phyloP scores from a whole-genome alignment of 2,329 filamentous ascomycete species.

The Neofusicoccum sp. region DNA sequence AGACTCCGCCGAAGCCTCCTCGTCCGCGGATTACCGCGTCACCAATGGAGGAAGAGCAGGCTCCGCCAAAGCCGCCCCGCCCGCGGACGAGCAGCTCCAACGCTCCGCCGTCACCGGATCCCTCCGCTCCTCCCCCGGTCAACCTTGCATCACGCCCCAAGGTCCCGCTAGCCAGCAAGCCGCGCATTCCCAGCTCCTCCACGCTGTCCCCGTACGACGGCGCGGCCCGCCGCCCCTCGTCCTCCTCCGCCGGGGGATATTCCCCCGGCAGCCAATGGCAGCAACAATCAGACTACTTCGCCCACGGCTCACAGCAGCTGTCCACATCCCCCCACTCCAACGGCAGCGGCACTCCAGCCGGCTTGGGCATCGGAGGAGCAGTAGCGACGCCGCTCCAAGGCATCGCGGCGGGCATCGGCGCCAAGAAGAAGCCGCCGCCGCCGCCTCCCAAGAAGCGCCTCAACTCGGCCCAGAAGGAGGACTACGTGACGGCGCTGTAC shows the following conservation, averaged over 20 bases:
- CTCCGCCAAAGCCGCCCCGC: constrained; percentile 19
- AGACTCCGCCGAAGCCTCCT: constrained; percentile 15
- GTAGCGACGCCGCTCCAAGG: constrained; percentile 21
- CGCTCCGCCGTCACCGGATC: constrained; percentile 14
- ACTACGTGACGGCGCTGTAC: constrained; percentile 73
- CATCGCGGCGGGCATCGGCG: constrained; percentile 28
- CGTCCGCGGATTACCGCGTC: constrained; percentile 8
- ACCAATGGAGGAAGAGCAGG: not conserved
- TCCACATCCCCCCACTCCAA: constrained; percentile 1
- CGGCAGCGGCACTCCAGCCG: not conserved
- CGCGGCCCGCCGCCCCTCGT: constrained; percentile 41
- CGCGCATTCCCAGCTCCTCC: constrained; percentile 4
- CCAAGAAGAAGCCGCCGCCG: constrained; percentile 76
- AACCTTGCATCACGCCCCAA: constrained; percentile 34
- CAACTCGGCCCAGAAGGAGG: constrained; percentile 48
- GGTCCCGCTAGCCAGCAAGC: constrained; percentile 24
- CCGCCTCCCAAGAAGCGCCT: constrained; percentile 64
- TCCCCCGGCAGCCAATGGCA: constrained; percentile 42
- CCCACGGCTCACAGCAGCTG: constrained; percentile 23
- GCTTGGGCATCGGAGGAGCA: not conserved
- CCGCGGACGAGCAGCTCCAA: constrained; percentile 13
- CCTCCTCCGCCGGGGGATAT: constrained; percentile 39
- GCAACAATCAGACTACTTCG: constrained; percentile 9
- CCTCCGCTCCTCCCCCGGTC: constrained; percentile 8
- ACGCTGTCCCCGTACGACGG: constrained; percentile 16